phyloP scores from a whole-genome alignment of 805 yeast genomes.

The Starmerella bacillaris region DNA sequence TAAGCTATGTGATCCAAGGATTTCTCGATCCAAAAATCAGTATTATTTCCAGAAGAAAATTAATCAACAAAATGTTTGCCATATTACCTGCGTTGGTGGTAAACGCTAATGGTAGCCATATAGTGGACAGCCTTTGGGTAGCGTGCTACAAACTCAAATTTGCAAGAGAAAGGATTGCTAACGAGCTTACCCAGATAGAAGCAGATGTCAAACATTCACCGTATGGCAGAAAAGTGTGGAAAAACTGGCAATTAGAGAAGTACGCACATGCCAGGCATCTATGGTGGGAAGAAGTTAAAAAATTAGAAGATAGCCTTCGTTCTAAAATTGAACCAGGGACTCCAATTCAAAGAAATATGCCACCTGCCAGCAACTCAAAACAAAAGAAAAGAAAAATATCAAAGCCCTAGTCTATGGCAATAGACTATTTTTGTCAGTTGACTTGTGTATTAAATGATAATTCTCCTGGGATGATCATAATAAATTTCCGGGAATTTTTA shows the following conservation, averaged over 20 bases:
- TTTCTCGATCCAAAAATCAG: conserved; percentile 33
- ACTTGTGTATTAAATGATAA: no score
- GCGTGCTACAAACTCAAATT: conserved; percentile 61
- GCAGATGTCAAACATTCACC: conserved; percentile 62
- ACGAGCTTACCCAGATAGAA: conserved; percentile 37
- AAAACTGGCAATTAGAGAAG: conserved; percentile 79
- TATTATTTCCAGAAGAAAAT: conserved; percentile 40
- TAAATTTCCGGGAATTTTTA: no score
- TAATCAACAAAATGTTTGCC: conserved; percentile 46
- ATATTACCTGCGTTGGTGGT: conserved; percentile 45
- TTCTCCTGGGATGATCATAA: no score
- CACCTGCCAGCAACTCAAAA: neutral
- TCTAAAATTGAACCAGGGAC: conserved; percentile 6
- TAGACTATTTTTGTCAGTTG: no score
- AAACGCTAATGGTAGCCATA: conserved; percentile 80
- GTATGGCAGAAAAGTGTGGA: conserved; percentile 88
- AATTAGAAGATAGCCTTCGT: conserved; percentile 19
- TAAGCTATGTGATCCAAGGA: conserved; percentile 71
- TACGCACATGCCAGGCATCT: conserved; percentile 56
- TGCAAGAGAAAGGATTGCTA: conserved; percentile 74
- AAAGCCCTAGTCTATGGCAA: no score
- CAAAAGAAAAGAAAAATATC: no score
- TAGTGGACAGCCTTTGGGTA: conserved; percentile 67
- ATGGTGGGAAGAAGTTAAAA: conserved; percentile 42
- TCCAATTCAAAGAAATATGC: neutral